A percentile compares a stretch with the other conserved stretches of the same genome.
Conservation (phyloP, 345 rosid species). For the Eucalyptus paniculata region DNA sequence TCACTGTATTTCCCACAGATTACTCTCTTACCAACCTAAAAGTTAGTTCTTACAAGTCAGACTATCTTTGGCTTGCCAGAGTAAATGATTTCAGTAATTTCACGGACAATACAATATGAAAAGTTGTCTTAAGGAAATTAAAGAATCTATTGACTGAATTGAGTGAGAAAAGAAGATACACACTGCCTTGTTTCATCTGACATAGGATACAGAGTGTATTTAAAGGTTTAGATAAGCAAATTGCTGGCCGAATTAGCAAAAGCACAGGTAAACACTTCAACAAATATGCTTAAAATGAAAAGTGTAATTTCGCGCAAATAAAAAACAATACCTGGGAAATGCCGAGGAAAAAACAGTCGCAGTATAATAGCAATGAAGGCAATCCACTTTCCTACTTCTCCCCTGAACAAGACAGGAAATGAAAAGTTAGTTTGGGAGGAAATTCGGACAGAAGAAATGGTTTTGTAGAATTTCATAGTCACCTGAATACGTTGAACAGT, state of each 20-base stretch:
- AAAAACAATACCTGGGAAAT: constrained; percentile 54
- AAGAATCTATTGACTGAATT: not conserved
- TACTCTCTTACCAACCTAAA: not conserved
- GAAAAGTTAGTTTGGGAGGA: not conserved
- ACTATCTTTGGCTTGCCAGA: not conserved
- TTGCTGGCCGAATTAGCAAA: not conserved
- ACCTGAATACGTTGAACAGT: constrained; percentile 75
- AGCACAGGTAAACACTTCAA: not conserved
- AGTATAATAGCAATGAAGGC: constrained; percentile 69
- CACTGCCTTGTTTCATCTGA: not conserved
- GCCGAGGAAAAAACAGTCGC: constrained; percentile 68
- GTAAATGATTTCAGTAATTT: not conserved
- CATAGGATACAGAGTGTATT: not conserved
- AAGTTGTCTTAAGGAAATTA: not conserved
- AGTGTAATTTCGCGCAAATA: not conserved
- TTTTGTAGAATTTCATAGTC: not conserved
- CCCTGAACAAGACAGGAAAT: constrained; percentile 25
- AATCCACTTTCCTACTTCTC: constrained; percentile 91
- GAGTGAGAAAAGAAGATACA: not conserved
- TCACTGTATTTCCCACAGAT: not conserved
- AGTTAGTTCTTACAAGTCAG: not conserved
- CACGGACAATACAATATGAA: not conserved
- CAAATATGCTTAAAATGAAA: not conserved
- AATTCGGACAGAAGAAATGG: not conserved
- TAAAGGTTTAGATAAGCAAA: not conserved